Conservation (phyloP, 164 flowering plant species). For the Aristolochia fimbriata region DNA sequence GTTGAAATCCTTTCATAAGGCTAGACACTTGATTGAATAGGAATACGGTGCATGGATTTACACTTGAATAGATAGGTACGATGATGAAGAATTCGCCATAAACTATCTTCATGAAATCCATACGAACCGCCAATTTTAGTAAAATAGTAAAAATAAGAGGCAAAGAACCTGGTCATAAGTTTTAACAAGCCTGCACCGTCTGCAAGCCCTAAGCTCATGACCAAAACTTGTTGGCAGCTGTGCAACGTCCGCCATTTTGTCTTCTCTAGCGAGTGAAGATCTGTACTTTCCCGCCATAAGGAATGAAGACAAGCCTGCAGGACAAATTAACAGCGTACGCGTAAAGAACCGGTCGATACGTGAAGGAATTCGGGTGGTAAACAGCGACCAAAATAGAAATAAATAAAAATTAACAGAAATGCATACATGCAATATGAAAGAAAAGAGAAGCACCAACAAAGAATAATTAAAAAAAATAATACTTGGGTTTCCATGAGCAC, state of each 20-base stretch:
- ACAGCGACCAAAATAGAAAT: too few species aligned
- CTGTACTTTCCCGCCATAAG: too few species aligned
- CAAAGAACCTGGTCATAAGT: conserved; percentile 78
- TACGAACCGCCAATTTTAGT: neutral
- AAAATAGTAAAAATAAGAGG: neutral
- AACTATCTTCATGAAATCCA: neutral
- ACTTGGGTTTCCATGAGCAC: too few species aligned
- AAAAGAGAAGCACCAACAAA: too few species aligned
- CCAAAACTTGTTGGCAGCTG: conserved; percentile 97
- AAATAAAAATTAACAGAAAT: too few species aligned
- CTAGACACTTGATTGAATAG: neutral
- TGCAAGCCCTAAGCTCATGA: conserved; percentile 92
- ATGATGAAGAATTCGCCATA: neutral
- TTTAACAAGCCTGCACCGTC: conserved; percentile 95
- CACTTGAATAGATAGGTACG: neutral
- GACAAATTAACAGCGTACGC: too few species aligned
- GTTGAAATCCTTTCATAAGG: neutral
- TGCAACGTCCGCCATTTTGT: conserved; percentile 29
- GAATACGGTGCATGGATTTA: neutral
- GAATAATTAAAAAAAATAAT: too few species aligned
- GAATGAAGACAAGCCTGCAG: too few species aligned
- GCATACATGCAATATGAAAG: too few species aligned
- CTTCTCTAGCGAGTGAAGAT: neutral
- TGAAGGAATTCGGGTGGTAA: too few species aligned
- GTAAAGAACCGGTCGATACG: too few species aligned